Conservation (phyloP, 768 basidiomycete genomes). For the Leccinum broughii region DNA sequence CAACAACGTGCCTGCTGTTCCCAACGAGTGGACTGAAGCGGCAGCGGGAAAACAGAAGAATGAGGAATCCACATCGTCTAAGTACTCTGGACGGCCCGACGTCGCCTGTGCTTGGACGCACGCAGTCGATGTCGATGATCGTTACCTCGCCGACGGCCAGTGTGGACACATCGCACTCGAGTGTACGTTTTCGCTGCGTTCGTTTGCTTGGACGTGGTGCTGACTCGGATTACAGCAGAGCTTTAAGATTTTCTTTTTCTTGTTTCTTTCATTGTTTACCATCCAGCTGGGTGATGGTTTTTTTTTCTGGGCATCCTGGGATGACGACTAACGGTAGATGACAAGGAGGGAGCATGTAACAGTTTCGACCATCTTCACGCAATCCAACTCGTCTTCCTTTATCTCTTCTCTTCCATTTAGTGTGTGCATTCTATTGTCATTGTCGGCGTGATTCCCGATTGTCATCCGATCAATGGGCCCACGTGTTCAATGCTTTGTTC, state of each 20-base stretch:
- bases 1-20: neutral
- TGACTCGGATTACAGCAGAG: conserved; percentile 19
- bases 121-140: conserved; percentile 31
- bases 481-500: neutral
- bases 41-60: neutral
- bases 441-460: neutral
- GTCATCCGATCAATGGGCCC: neutral
- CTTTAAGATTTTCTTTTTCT: conserved; percentile 14
- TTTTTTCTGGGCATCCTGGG: neutral
- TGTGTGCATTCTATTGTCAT: neutral
- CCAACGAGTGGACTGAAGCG: neutral
- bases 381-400: conserved; percentile 2
- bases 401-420: neutral
- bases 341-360: conserved; percentile 13
- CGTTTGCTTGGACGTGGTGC: neutral
- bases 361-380: conserved; percentile 17
- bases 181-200: conserved; percentile 6
- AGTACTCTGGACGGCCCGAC: conserved; percentile 1
- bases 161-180: conserved; percentile 12
- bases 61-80: neutral
- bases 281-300: conserved; percentile 3
- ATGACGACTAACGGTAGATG: conserved; percentile 1
- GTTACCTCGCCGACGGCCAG: conserved; percentile 12
- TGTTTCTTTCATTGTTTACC: neutral
- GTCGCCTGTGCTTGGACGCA: conserved; percentile 24